Base-by-base conservation (phyloP, 2,329 filamentous ascomycete genomes). In the Fusarium coicis region DNA sequence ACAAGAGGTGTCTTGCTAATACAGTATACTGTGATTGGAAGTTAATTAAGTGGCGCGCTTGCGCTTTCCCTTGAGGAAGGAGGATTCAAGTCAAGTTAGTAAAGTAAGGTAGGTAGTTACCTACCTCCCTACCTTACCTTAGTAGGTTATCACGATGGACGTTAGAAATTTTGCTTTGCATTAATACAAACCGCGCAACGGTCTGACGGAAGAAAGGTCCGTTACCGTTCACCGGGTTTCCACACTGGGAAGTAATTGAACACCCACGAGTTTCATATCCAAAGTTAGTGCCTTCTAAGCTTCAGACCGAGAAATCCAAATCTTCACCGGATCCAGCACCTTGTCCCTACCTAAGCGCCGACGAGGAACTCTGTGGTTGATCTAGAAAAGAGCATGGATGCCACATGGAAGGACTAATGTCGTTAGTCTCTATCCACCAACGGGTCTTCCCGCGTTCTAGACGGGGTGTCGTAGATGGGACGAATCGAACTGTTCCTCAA, bases 381-480 rank as follows among this genome's bases (percentile, higher is more conserved):
- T 70, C 58, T 69, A 56, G 26, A 70, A 64, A 70, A 16, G 40
- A 70, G 53, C 66, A 69, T 69, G 66, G 66, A 69, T 69, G 66
- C 66, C 66, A 69, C 66, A 69, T 65, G 66, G 66, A 70, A 28
- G n/a, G 39, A 57, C 44, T 59, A 56, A 66, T 23, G 36, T 28
- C 53, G 50, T 52, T 69, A 69, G 46, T 42, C 30, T 42, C 37
- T 65, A 69, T 69, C 66, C 58, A 58, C 46, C 57, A 53, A 53
- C 66, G 66, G 66, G 58, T 59, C 66, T 69, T 69, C 66, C 66
- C 66, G 66, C 37, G 36, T 40, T 32, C 50, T 36, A 65, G 47
- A 49, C 49, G 42, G 44, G 42, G 56, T 47, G 55, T 40, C n/a
- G 36, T 50, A 69, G 43, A 54, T 43, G 37, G 39, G 54, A 60